These are phyloP conservation scores for Adansonia rubrostipa DNA, from an alignment of 441 rosid species.

Conservation along the genomic window DNA sequence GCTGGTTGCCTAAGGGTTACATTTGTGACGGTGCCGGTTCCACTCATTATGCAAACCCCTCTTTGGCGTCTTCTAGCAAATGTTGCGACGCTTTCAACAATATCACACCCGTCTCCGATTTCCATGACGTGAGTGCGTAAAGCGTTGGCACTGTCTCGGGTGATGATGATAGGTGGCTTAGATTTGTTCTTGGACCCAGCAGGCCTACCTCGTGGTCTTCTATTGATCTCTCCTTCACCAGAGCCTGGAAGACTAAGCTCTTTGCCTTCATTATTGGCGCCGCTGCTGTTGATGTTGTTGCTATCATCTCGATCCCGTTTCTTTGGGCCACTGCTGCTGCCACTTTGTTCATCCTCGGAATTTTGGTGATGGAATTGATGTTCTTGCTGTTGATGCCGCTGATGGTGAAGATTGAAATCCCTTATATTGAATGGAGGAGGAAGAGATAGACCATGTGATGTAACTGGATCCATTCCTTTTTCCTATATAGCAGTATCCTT, in stretches of 20 bases:
- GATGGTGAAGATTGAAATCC: conserved; percentile 80
- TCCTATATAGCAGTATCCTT: background rate
- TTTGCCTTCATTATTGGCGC: conserved; percentile 46
- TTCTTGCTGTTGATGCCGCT: conserved; percentile 51
- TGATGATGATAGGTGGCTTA: conserved; percentile 83
- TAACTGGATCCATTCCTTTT: conserved; percentile 69
- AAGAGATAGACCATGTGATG: conserved; percentile 83
- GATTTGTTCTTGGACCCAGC: conserved; percentile 91
- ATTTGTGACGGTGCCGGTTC: conserved; percentile 81
- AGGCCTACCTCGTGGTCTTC: conserved; percentile 86
- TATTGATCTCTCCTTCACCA: conserved; percentile 55
- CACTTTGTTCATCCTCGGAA: conserved; percentile 77
- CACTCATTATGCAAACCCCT: conserved; percentile 87
- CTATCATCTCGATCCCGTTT: conserved; percentile 66
- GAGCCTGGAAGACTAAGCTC: conserved; percentile 38
- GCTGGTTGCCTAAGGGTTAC: conserved; percentile 88
- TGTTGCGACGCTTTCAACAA: conserved; percentile 77
- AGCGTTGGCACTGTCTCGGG: conserved; percentile 91
- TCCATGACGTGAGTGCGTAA: conserved; percentile 88
- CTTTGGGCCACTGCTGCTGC: conserved; percentile 57
- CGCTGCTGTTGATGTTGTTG: conserved; percentile 40
- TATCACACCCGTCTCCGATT: conserved; percentile 83
- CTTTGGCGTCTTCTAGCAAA: conserved; percentile 82
- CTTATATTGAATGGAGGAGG: conserved; percentile 92
- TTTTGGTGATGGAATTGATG: conserved; percentile 51